phyloP scores from a whole-genome alignment of 1,284 basidiomycete genomes.

The Cerrena zonata region DNA sequence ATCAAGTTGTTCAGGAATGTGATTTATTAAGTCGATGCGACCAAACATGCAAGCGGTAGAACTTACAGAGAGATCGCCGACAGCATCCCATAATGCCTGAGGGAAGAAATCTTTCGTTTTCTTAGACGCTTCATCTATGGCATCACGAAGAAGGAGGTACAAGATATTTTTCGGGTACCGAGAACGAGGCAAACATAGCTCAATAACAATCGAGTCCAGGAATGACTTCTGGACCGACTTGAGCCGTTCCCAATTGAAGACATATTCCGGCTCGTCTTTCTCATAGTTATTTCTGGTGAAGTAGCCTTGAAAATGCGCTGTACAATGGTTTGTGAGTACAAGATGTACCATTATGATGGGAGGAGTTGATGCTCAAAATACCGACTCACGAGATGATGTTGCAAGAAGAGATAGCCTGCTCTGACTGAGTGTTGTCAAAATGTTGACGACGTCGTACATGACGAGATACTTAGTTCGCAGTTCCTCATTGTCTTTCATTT shows the following conservation, averaged over 20 bases:
- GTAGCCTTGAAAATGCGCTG: slow-evolving; percentile 63
- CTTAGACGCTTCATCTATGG: slow-evolving; percentile 60
- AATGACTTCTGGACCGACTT: slow-evolving; percentile 64
- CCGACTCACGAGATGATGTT: slow-evolving; percentile 52
- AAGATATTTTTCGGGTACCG: slow-evolving; percentile 59
- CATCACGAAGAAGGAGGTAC: slow-evolving; percentile 60
- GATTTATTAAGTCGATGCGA: not conserved
- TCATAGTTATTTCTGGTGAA: slow-evolving; percentile 47
- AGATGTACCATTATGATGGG: not conserved
- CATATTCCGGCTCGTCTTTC: slow-evolving; percentile 39
- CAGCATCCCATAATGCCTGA: slow-evolving; percentile 68
- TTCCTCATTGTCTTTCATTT: slow-evolving; percentile 44
- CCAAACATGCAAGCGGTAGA: not conserved
- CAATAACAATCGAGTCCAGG: slow-evolving; percentile 73
- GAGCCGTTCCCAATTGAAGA: slow-evolving; percentile 58
- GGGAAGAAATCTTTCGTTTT: slow-evolving; percentile 64
- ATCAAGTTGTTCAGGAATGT: not conserved
- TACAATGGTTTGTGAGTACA: slow-evolving; percentile 12
- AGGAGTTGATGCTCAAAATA: slow-evolving; percentile 4
- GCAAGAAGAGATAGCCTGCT: slow-evolving; percentile 58
- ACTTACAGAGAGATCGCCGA: slow-evolving; percentile 70
- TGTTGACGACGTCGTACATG: slow-evolving; percentile 56
- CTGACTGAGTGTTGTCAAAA: slow-evolving; percentile 55
- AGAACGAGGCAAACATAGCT: slow-evolving; percentile 65
- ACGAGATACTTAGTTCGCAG: slow-evolving; percentile 55